These are phyloP conservation scores for Nakazawaea anatomiae DNA, from an alignment of 805 yeast genomes.

Conservation along the genomic window DNA sequence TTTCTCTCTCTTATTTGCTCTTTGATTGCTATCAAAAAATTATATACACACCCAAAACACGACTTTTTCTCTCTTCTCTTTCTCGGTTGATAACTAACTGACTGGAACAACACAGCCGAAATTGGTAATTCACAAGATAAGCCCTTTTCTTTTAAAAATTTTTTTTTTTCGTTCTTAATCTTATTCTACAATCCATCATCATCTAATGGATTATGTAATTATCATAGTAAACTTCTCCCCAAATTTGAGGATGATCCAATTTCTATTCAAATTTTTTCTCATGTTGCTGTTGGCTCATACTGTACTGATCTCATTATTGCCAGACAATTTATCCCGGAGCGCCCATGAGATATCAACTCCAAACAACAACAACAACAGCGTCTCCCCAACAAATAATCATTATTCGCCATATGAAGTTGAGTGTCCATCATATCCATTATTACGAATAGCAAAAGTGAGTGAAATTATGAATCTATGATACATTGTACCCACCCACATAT, in stretches of 20 bases:
- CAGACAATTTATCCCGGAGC: no score
- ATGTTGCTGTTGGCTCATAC: no score
- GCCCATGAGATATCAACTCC: not conserved
- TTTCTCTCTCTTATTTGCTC: no score
- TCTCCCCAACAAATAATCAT: not conserved
- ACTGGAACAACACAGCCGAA: not conserved
- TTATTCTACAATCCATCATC: no score
- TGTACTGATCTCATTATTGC: no score
- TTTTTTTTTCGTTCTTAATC: no score
- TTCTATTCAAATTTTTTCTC: no score
- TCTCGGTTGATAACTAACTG: not conserved
- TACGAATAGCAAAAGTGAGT: slow-evolving; percentile 19
- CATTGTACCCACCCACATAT: no score
- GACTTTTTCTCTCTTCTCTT: not conserved
- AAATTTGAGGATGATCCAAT: no score
- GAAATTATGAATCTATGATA: no score
- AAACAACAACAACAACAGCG: not conserved
- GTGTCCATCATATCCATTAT: slow-evolving; percentile 20
- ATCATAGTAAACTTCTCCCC: no score
- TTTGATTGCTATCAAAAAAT: not conserved
- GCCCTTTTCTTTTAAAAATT: not conserved
- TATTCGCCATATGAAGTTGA: slow-evolving; percentile 20
- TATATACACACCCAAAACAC: not conserved
- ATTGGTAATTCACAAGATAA: not conserved
- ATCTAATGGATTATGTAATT: no score